Evolutionary conservation across 2,329 filamentous ascomycete genomes (phyloP).

Genomic region (Stylonectria norvegica): DNA sequence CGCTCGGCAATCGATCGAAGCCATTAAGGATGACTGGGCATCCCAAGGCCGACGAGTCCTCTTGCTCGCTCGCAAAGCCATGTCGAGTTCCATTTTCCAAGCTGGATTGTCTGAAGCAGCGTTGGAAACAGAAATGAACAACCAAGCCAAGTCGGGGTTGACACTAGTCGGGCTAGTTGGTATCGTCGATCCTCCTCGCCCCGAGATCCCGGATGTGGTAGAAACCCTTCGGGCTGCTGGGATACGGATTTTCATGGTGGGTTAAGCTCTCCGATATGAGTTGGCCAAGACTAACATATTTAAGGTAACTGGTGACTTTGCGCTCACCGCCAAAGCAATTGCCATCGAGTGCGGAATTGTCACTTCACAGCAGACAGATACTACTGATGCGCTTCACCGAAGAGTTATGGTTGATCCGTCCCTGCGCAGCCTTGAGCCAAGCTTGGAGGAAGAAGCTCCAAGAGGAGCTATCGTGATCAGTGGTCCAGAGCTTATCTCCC

Average conservation of each 20-base stretch:
- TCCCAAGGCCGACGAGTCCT: conserved; percentile 65
- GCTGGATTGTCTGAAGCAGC: conserved; percentile 40
- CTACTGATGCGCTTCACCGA: conserved; percentile 49
- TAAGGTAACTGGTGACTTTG: conserved; percentile 71
- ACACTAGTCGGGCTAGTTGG: conserved; percentile 71
- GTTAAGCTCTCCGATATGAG: background rate
- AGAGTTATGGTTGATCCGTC: conserved; percentile 10
- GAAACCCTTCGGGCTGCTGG: conserved; percentile 65
- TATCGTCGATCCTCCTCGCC: conserved; percentile 73
- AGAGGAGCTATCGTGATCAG: conserved; percentile 58
- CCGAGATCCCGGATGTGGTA: conserved; percentile 67
- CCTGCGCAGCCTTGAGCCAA: conserved; percentile 4
- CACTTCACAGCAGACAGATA: conserved; percentile 52
- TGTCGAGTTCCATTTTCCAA: conserved; percentile 41
- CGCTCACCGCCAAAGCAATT: conserved; percentile 70
- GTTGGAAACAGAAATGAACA: conserved; percentile 50
- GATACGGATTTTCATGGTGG: conserved; percentile 73
- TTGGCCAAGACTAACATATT: background rate
- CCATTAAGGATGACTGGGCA: conserved; percentile 66
- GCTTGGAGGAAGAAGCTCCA: conserved; percentile 8
- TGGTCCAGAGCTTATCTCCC: conserved; percentile 61
- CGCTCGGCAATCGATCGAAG: conserved; percentile 48
- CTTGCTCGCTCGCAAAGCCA: conserved; percentile 59
- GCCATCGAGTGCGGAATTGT: conserved; percentile 71
- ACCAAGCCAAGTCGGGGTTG: conserved; percentile 54